phyloP scores from a whole-genome alignment of 768 basidiomycete genomes.

The Pleurotus tuoliensis region DNA sequence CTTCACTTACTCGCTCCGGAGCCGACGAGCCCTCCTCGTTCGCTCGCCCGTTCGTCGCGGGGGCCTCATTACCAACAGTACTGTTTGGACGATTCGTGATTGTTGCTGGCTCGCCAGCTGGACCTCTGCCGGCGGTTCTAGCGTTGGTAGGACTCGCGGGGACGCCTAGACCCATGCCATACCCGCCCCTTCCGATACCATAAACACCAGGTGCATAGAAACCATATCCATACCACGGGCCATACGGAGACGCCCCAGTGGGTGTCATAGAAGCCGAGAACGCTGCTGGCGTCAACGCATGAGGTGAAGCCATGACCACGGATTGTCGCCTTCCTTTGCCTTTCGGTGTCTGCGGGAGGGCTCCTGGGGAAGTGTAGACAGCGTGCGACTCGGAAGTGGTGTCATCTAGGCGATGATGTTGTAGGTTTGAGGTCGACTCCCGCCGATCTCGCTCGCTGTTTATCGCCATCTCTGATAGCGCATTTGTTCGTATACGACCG shows the following conservation, averaged over 20 bases:
- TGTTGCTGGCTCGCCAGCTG: background rate
- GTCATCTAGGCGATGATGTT: background rate
- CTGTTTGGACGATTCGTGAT: background rate
- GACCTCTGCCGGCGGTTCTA: background rate
- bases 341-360: conserved; percentile 2
- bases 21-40: background rate
- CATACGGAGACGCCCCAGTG: background rate
- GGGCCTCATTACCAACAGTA: background rate
- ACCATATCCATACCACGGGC: conserved; percentile 4
- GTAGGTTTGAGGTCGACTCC: background rate
- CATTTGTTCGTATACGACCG: conserved; percentile 32
- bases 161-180: background rate
- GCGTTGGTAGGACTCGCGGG: background rate
- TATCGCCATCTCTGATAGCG: background rate
- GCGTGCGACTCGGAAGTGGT: background rate
- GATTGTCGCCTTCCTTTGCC: conserved; percentile 2
- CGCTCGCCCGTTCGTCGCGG: background rate
- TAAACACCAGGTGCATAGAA: background rate
- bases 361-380: background rate
- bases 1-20: background rate
- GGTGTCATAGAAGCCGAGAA: background rate
- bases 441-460: background rate
- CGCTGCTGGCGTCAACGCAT: background rate
- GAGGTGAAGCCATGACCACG: background rate
- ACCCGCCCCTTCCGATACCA: background rate